Evolutionary conservation across 2,329 filamentous ascomycete genomes (phyloP).

Genomic region (Epichloe festucae): DNA sequence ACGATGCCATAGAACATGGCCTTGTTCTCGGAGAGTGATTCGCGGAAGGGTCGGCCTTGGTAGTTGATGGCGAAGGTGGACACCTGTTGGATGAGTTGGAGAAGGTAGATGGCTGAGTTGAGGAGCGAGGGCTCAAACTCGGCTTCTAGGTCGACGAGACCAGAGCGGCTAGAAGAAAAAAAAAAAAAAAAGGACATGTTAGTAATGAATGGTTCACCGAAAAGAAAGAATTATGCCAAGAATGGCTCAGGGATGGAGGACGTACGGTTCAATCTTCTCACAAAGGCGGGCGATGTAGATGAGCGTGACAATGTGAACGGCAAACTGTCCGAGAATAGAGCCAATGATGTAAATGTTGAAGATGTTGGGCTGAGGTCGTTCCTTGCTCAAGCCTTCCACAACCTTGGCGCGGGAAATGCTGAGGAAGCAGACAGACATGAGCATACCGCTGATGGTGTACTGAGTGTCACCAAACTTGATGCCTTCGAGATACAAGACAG

Average conservation of each 20-base stretch:
- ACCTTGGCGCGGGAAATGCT: conserved; percentile 96
- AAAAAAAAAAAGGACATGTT: background rate
- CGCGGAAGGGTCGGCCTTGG: conserved; percentile 93
- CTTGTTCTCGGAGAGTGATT: conserved; percentile 87
- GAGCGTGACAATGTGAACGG: conserved; percentile 83
- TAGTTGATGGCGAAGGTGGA: conserved; percentile 99
- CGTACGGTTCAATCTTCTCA: conserved; percentile 72
- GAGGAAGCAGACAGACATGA: conserved; percentile 99
- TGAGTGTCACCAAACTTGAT: conserved; percentile 99
- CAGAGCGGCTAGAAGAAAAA: conserved; percentile 27
- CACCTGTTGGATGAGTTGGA: conserved; percentile 97
- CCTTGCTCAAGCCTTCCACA: conserved; percentile 89
- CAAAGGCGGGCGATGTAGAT: conserved; percentile 91
- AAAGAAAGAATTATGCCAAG: too few relatives aligned
- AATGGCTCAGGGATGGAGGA: conserved; percentile 18
- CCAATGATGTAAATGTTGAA: conserved; percentile 99
- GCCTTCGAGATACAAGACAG: conserved; percentile 89
- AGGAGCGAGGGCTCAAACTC: conserved; percentile 88
- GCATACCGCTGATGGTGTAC: conserved; percentile 97
- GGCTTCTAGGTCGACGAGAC: conserved; percentile 75
- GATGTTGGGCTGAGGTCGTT: conserved; percentile 95
- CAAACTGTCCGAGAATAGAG: conserved; percentile 92
- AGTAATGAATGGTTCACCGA: conserved; percentile 8
- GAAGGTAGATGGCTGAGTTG: conserved; percentile 91
- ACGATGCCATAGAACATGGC: conserved; percentile 98